Evolutionary conservation across 352 stramenopile species (phyloP), one percentile per base, ranked within the genome.

Genomic region (Saprolegnia diclina): DNA sequence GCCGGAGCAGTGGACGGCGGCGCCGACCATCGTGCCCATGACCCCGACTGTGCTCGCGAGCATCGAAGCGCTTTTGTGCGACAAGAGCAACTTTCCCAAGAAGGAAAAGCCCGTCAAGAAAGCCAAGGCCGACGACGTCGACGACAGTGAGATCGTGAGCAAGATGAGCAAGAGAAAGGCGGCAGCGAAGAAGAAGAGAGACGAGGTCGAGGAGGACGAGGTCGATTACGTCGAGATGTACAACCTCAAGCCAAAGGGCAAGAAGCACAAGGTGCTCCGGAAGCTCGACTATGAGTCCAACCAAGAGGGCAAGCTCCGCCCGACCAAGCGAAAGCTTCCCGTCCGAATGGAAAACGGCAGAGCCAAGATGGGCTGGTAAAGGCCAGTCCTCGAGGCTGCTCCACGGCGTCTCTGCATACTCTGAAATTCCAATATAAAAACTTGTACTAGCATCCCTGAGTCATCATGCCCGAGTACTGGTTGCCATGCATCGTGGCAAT

Each of bases 271-370:
- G 53, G 18, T 69, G 13, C 46, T 54, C 32, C 63, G 63, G 7
- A 69, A 69, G 38, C 21, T 52, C 18, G 63, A 69, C 32, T 69
- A 69, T n/a, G 63, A 69, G 37, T 44, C 63, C n/a, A 69, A 61
- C n/a, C 63, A 69, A 46, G 63, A 69, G 21, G 63, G 63, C 50
- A 69, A 69, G 53, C 18, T 40, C 21, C 63, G 63, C 21, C 63
- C 63, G 21, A 61, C 63, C 18, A 69, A 69, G n/a, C 63, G 63
- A 16, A 52, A 61, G 1, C 46, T 69, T 35, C 63, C 63, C 29
- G 42, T 61, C 7, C 48, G 53, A 29, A 63, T 69, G 63, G 63
- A 69, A 22, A 69, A 69, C 19, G 63, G 63, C 63, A 59, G 52
- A 37, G 29, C 13, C 18, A 69, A 69, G 29, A 69, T 45, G 37